phyloP scores from a whole-genome alignment of 140 eudicot species.

The Senecio squalidus region DNA sequence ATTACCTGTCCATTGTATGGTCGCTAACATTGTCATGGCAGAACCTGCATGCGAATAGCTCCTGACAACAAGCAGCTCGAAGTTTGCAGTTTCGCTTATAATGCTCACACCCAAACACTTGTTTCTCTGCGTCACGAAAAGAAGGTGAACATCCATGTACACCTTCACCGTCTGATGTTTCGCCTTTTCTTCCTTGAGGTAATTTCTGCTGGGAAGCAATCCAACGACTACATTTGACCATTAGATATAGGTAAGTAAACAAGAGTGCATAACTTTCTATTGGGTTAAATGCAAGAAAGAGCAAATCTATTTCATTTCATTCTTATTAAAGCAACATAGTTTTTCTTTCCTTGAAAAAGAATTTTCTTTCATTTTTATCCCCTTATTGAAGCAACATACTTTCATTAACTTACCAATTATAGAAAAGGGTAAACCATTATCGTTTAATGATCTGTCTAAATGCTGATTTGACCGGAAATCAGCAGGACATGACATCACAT shows the following conservation, averaged over 20 bases:
- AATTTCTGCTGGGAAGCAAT: constrained; percentile 94
- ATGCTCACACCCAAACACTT: constrained; percentile 92
- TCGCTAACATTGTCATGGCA: constrained; percentile 99
- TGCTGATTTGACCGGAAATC: not conserved
- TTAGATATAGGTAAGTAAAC: constrained; percentile 7
- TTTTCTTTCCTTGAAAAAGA: not conserved
- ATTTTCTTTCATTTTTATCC: not conserved
- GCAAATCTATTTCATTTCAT: too few species aligned
- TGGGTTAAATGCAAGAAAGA: too few species aligned
- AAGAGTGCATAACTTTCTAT: not conserved
- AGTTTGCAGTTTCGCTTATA: constrained; percentile 97
- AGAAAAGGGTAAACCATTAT: not conserved
- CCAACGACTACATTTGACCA: constrained; percentile 64
- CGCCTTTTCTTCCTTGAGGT: constrained; percentile 55
- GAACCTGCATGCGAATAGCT: constrained; percentile 78
- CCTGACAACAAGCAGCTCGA: constrained; percentile 98
- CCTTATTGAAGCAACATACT: not conserved
- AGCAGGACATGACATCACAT: not conserved
- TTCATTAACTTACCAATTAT: not conserved
- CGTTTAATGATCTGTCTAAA: not conserved
- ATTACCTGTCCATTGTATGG: constrained; percentile 96
- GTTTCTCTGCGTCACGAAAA: constrained; percentile 75
- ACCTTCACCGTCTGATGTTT: constrained; percentile 58
- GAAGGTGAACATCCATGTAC: constrained; percentile 79
- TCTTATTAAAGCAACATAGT: too few species aligned